Evolutionary conservation across 129 eudicot species (phyloP).

Genomic region (Apium graveolens): DNA sequence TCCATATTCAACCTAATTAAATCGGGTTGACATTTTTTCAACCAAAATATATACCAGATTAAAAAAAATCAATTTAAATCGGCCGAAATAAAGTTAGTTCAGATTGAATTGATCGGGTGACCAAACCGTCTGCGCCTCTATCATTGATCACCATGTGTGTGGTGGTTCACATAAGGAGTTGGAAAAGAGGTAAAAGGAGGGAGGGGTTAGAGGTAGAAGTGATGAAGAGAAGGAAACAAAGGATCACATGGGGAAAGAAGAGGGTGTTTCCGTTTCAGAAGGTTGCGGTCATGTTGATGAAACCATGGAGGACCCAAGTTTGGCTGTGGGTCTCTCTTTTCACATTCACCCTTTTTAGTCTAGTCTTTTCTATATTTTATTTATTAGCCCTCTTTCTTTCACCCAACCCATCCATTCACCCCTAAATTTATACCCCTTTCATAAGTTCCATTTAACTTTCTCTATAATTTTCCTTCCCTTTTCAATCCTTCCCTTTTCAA

Average conservation of each 20-base stretch:
- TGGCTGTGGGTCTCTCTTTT: neutral
- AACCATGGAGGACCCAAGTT: constrained; percentile 1
- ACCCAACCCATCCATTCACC: neutral
- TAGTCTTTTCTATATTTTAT: neutral
- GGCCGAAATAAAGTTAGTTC: no score
- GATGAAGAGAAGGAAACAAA: neutral
- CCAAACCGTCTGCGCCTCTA: no score
- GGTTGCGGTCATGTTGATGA: neutral
- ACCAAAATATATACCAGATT: no score
- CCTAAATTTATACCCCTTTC: neutral
- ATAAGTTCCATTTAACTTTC: no score
- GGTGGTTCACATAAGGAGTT: no score
- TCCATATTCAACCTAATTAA: no score
- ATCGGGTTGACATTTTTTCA: no score
- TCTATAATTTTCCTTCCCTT: neutral
- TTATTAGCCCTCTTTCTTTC: neutral
- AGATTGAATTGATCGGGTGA: no score
- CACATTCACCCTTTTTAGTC: neutral
- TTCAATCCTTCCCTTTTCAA: neutral
- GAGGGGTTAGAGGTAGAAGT: no score
- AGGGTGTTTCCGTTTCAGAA: neutral
- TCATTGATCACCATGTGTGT: no score
- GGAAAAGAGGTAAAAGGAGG: no score
- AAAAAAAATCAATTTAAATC: no score
- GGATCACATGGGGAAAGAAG: neutral